These are phyloP conservation scores for Pelargonium cotyledonis DNA, from an alignment of 441 rosid genomes.

Conservation along the genomic window DNA sequence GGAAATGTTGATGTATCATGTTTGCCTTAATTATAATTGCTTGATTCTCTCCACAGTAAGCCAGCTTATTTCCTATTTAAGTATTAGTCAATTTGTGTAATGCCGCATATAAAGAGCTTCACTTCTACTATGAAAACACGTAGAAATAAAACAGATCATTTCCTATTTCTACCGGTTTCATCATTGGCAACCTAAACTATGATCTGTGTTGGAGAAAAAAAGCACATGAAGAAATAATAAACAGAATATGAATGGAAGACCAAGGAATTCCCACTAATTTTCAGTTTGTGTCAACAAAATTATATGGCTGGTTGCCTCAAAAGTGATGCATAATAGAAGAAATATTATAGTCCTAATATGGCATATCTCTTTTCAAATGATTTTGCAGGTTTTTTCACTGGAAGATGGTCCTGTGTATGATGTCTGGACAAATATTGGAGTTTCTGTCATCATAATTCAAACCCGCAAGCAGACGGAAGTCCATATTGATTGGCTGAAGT, in stretches of 20 bases:
- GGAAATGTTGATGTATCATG: too few species aligned
- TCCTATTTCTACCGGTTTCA: too few species aligned
- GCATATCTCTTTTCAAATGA: conserved; percentile 21
- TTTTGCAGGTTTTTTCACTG: conserved; percentile 66
- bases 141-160: too few species aligned
- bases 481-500: conserved; percentile 86
- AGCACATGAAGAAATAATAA: neutral
- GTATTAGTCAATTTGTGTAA: too few species aligned
- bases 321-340: neutral
- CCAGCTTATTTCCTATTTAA: too few species aligned
- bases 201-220: too few species aligned
- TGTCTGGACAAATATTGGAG: conserved; percentile 64
- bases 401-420: conserved; percentile 69
- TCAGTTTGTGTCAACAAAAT: neutral
- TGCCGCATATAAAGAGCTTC: too few species aligned
- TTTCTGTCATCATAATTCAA: conserved; percentile 47
- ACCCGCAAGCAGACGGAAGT: conserved; percentile 29
- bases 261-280: neutral
- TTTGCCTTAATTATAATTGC: too few species aligned
- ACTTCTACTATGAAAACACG: too few species aligned
- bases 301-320: neutral
- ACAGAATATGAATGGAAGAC: neutral
- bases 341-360: conserved; percentile 8
- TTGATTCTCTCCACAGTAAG: too few species aligned
- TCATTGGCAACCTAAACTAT: too few species aligned